These are phyloP conservation scores for Nicotiana undulata DNA, from an alignment of 257 asterid genomes.

Conservation along the genomic window DNA sequence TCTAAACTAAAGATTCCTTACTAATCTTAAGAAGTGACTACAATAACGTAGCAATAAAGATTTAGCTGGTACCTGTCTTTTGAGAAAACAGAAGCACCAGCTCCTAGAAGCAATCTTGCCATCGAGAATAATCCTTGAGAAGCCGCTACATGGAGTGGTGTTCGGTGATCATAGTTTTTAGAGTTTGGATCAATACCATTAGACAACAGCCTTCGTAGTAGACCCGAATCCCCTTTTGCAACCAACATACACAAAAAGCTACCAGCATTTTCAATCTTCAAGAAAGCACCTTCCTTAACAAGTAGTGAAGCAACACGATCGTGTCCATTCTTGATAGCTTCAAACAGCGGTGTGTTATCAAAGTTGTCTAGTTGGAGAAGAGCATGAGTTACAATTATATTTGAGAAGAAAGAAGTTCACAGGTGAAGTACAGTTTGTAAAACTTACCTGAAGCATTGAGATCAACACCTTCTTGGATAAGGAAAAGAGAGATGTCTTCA, in stretches of 20 bases:
- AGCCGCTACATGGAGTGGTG: conserved; percentile 88
- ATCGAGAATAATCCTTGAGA: conserved; percentile 66
- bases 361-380: conserved; percentile 45
- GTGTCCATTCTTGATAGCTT: conserved; percentile 79
- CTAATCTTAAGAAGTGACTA: background rate
- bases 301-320: conserved; percentile 68
- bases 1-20: background rate
- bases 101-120: conserved; percentile 73
- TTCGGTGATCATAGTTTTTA: conserved; percentile 64
- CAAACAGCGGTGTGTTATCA: conserved; percentile 75
- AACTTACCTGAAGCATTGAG: conserved; percentile 51
- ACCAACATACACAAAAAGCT: conserved; percentile 62
- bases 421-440: background rate
- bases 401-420: background rate
- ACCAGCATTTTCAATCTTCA: conserved; percentile 60
- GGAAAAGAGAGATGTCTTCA: conserved; percentile 64
- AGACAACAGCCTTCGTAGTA: conserved; percentile 53
- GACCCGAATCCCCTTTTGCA: conserved; percentile 71
- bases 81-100: conserved; percentile 73
- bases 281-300: conserved; percentile 56
- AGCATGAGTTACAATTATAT: background rate
- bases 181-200: conserved; percentile 69
- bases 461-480: conserved; percentile 62
- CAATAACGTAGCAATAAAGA: background rate
- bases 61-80: conserved; percentile 64